Conservation (phyloP, 1,284 basidiomycete species). For the Cutaneotrichosporon spelunceum region DNA sequence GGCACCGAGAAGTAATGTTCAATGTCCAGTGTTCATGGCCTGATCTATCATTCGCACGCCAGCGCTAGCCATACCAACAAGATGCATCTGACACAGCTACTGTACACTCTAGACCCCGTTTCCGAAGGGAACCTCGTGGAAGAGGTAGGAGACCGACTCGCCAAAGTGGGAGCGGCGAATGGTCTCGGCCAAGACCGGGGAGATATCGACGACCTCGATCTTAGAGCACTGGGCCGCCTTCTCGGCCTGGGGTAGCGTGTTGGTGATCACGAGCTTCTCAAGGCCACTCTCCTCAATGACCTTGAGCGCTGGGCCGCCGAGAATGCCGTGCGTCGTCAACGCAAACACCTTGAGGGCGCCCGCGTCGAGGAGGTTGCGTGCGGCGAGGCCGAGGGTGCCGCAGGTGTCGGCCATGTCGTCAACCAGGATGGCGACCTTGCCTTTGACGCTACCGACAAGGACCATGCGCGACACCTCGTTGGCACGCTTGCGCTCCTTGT, state of each 20-base stretch:
- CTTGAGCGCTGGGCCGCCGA: conserved; percentile 80
- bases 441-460: conserved; percentile 88
- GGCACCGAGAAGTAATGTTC: background rate
- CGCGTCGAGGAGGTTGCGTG: conserved; percentile 82
- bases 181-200: conserved; percentile 92
- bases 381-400: conserved; percentile 91
- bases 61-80: background rate
- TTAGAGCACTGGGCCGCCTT: conserved; percentile 76
- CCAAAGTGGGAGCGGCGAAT: conserved; percentile 69
- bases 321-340: conserved; percentile 95
- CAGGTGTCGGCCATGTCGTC: conserved; percentile 99
- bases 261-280: conserved; percentile 96
- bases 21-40: background rate
- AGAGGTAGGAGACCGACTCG: conserved; percentile 52
- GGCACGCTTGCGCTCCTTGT: conserved; percentile 99
- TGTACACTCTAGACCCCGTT: conserved; percentile 27
- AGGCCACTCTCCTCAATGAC: conserved; percentile 69
- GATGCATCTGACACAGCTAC: conserved; percentile 12
- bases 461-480: conserved; percentile 99
- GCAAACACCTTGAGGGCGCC: conserved; percentile 84
- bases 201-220: conserved; percentile 95
- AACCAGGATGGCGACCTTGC: conserved; percentile 94
- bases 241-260: conserved; percentile 87
- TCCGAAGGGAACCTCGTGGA: conserved; percentile 52
- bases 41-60: background rate